Evolutionary conservation across 768 basidiomycete genomes (phyloP), one percentile per base, ranked within the genome.

Genomic region (Amanita pseudoporphyria): DNA sequence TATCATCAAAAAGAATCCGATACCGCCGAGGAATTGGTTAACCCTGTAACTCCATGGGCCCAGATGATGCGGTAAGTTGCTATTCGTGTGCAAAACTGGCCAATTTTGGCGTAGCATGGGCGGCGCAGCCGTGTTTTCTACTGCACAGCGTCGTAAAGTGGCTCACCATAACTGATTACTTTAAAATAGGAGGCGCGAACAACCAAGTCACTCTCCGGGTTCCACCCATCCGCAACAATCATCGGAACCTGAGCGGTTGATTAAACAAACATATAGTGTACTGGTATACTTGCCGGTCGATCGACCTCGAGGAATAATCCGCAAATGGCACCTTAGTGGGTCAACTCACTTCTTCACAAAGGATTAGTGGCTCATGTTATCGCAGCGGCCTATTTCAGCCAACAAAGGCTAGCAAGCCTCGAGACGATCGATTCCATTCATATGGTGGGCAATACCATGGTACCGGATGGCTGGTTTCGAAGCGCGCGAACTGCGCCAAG

Each of bases 241-340:
- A 16, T 63, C 68, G 22, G 80, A 82, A 52, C 67, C 76, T 48
- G 79, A 83, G 47, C 74, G 81, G 45, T 69, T 90, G 16, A 78
- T 89, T 56, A 90, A 90, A 62, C 87, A 90, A 60, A 90, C 87
- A 0, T 90, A 88, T 58, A 87, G 84, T 39, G 86, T 88, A 35
- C 81, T 78, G 57, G 84, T 88, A 45, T 77, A 79, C 22, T 74
- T 82, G 18, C 73, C 80, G 6, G 60, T 63, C 31, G 77, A 81
- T 47, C 77, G 81, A 21, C 57, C 67, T 33, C 67, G 66, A 53
- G 74, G 71, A 35, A 65, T 73, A 47, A 67, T 79, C 46, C 76
- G 84, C 46, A 90, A 90, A 60, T 89, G 87, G 87, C 87, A 90
- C 58, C 71, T 90, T 26, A 89, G 87, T 88, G 59, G 60, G 84